Base-by-base conservation (phyloP, 139 green algal genomes). In the Chlorella ohadii region DNA sequence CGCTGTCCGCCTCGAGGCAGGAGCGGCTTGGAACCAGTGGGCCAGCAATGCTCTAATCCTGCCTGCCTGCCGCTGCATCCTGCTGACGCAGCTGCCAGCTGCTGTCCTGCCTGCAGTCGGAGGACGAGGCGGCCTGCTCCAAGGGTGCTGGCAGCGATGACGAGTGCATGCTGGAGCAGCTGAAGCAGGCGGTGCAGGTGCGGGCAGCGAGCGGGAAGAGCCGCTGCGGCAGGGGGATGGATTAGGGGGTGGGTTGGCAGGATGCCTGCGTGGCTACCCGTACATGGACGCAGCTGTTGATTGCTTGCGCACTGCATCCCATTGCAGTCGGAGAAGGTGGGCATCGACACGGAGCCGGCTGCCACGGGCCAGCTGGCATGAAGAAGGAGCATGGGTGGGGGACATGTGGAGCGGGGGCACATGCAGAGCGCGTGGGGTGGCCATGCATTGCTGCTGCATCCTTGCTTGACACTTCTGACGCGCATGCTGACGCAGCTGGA, bases 361-460 rank as follows among this genome's bases (percentile, higher is more conserved):
- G 87, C 75, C 33, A 88, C 77, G 13, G 78, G 78, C 38, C 51
- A 89, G 59, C 85, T 87, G 78, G 68, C 68, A 7, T 90, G 51
- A 84, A 11, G 23, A 17, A 20, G 27, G 63, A 28, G 63, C 27
- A 34, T 71, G 64, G 11, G 13, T 27, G 64, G 64, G 31, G 28
- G 3, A 17, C 1, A 31, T 6, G 64, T 11, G 11, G 51, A 22
- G 12, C 3, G 51, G 51, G 11, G 11, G 15, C 66, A 47, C 36
- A 41, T 34, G 36, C 66, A n/a, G n/a, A n/a, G n/a, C n/a, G n/a
- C n/a, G n/a, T n/a, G n/a, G n/a, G n/a, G 44, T 51, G 44, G 7
- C 44, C 7, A 51, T 51, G 44, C 7, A 16, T 51, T 51, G 44
- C 44, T 51, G 9, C 44, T 9, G 44, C 6, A 6, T 51, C 7